These are phyloP conservation scores for Phytophthora europaea DNA, from an alignment of 352 stramenopile species.

Conservation along the genomic window DNA sequence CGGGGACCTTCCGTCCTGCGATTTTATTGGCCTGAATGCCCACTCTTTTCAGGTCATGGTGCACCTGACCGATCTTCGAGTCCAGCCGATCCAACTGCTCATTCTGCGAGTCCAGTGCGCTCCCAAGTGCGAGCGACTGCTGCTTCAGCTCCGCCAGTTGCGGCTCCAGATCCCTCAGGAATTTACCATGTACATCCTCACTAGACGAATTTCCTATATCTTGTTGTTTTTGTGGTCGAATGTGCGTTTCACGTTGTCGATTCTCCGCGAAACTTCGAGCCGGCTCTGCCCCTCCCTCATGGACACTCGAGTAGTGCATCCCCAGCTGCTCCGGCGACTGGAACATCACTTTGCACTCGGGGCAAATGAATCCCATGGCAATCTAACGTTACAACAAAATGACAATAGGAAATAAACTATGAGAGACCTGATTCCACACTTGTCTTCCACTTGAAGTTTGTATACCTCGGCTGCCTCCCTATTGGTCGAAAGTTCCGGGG, in stretches of 20 bases:
- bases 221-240: constrained; percentile 6
- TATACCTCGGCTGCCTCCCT: constrained; percentile 13
- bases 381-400: constrained; percentile 50
- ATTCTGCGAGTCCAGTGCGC: constrained; percentile 72
- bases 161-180: constrained; percentile 62
- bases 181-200: constrained; percentile 52
- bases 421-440: not conserved
- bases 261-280: not conserved
- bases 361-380: constrained; percentile 87
- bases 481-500: constrained; percentile 32
- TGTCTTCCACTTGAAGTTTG: not conserved
- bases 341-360: constrained; percentile 82
- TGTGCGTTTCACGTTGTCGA: not conserved
- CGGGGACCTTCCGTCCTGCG: constrained; percentile 42
- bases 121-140: constrained; percentile 66
- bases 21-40: constrained; percentile 72
- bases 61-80: constrained; percentile 66
- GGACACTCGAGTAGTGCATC: constrained; percentile 62
- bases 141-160: constrained; percentile 78
- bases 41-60: constrained; percentile 80
- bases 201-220: not conserved
- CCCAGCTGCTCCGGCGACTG: constrained; percentile 62
- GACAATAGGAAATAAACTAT: not conserved
- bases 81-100: constrained; percentile 69
- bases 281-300: constrained; percentile 30